Conservation (phyloP, 345 rosid genomes). For the Moringa oleifera region DNA sequence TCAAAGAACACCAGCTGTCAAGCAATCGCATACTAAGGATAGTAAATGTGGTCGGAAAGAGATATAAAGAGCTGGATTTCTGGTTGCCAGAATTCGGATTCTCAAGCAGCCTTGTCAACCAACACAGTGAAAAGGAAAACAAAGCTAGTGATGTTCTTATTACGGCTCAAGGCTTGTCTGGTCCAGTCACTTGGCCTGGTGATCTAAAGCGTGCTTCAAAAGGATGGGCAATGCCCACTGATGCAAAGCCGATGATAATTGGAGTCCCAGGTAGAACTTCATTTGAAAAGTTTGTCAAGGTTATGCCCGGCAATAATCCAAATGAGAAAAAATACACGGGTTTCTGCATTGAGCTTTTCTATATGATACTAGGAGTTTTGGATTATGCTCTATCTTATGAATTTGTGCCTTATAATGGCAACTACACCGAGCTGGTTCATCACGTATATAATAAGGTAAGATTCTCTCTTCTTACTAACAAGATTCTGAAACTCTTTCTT, state of each 20-base stretch:
- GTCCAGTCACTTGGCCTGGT: slow-evolving; percentile 37
- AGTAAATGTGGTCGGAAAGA: slow-evolving; percentile 36
- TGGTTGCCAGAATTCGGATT: slow-evolving; percentile 36
- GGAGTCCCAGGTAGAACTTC: slow-evolving; percentile 39
- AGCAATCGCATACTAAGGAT: slow-evolving; percentile 16
- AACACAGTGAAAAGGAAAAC: background rate
- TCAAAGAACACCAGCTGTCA: slow-evolving; percentile 17
- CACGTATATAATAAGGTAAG: slow-evolving; percentile 42
- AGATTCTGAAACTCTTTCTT: no score
- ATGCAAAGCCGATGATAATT: slow-evolving; percentile 26
- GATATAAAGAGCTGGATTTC: no score
- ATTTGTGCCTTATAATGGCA: slow-evolving; percentile 25
- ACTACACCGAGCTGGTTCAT: slow-evolving; percentile 34
- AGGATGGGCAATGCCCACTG: slow-evolving; percentile 37
- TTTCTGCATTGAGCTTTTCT: slow-evolving; percentile 48
- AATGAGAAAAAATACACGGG: slow-evolving; percentile 22
- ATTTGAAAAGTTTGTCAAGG: slow-evolving; percentile 41
- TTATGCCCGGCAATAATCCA: slow-evolving; percentile 8
- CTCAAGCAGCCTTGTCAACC: slow-evolving; percentile 1
- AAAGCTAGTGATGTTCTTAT: background rate
- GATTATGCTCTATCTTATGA: slow-evolving; percentile 20
- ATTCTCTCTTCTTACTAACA: background rate
- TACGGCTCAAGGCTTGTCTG: background rate
- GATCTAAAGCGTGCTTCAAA: slow-evolving; percentile 17
- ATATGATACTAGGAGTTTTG: slow-evolving; percentile 7